Conservation (phyloP, 2,329 filamentous ascomycete genomes). For the Grosmannia serpens region DNA sequence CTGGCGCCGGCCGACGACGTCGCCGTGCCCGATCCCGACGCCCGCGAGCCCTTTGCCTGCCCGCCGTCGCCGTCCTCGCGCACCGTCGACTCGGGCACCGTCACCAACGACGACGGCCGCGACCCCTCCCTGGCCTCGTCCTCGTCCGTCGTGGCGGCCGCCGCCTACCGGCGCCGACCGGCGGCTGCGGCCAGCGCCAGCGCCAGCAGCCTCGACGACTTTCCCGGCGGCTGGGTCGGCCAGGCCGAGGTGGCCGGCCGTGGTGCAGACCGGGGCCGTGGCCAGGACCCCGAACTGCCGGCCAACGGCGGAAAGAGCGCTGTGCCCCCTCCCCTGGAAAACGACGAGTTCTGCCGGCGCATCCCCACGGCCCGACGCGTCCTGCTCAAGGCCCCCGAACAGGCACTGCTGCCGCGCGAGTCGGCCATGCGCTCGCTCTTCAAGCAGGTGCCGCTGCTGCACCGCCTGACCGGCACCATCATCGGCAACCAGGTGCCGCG, state of each 20-base stretch:
- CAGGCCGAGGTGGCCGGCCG: neutral
- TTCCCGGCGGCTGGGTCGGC: neutral
- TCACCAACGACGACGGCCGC: constrained; percentile 26
- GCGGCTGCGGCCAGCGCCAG: neutral
- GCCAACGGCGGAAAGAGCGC: neutral
- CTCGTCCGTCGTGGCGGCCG: constrained; percentile 31
- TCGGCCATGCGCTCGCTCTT: constrained; percentile 53
- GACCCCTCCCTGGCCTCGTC: constrained; percentile 13
- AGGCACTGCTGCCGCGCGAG: constrained; percentile 59
- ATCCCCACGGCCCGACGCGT: constrained; percentile 57
- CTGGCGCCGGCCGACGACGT: constrained; percentile 52
- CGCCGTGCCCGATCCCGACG: constrained; percentile 43
- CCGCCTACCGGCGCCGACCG: neutral
- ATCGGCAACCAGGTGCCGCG: constrained; percentile 68
- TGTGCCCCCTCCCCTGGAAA: constrained; percentile 11
- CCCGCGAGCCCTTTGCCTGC: constrained; percentile 21
- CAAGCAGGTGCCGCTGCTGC: constrained; percentile 55
- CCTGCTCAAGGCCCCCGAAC: constrained; percentile 54
- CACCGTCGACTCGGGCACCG: constrained; percentile 46
- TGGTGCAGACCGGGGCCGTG: no score
- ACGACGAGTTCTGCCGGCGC: constrained; percentile 39
- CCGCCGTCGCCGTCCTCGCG: constrained; percentile 30
- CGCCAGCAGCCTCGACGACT: constrained; percentile 9
- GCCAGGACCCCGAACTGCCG: no score
- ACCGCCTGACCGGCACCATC: constrained; percentile 60